A percentile compares a stretch with the other conserved stretches of the same genome.
Evolutionary conservation across 2,329 filamentous ascomycete species (phyloP).

Genomic region (Colletotrichum costaricense): DNA sequence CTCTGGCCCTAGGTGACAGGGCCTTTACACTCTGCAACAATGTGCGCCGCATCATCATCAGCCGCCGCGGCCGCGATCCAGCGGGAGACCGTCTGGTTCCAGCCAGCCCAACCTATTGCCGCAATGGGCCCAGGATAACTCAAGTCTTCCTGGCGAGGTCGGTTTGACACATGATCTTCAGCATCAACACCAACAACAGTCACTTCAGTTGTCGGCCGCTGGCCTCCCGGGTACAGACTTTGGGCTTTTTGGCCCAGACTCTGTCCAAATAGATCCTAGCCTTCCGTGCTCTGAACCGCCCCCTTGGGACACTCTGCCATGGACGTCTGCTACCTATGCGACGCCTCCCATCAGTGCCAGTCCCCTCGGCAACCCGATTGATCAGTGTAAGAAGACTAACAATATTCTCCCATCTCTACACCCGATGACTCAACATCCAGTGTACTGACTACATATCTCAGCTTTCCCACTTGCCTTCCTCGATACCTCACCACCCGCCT

Average conservation of each 20-base stretch:
- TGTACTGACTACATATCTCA: slow-evolving; percentile 2
- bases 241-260: slow-evolving; percentile 24
- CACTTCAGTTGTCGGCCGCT: slow-evolving; percentile 17
- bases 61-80: slow-evolving; percentile 12
- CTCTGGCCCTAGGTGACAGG: slow-evolving; percentile 27
- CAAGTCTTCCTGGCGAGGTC: slow-evolving; percentile 22
- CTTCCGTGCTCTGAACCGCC: slow-evolving; percentile 21
- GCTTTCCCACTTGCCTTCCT: slow-evolving; percentile 25
- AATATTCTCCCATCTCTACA: not conserved
- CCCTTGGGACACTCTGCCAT: slow-evolving; percentile 30
- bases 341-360: slow-evolving; percentile 25
- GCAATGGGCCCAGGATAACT: slow-evolving; percentile 28
- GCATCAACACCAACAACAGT: slow-evolving; percentile 6
- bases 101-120: slow-evolving; percentile 20
- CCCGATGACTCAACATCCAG: slow-evolving; percentile 5
- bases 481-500: slow-evolving; percentile 23
- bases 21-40: slow-evolving; percentile 37
- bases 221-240: slow-evolving; percentile 30
- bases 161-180: slow-evolving; percentile 7
- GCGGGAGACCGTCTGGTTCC: slow-evolving; percentile 14
- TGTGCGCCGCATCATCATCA: slow-evolving; percentile 25
- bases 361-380: slow-evolving; percentile 30
- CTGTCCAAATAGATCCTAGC: slow-evolving; percentile 26
- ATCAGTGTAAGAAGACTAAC: slow-evolving; percentile 11
- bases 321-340: slow-evolving; percentile 19